phyloP scores from a whole-genome alignment of 75 land plant species.

The Pinus albicaulis region DNA sequence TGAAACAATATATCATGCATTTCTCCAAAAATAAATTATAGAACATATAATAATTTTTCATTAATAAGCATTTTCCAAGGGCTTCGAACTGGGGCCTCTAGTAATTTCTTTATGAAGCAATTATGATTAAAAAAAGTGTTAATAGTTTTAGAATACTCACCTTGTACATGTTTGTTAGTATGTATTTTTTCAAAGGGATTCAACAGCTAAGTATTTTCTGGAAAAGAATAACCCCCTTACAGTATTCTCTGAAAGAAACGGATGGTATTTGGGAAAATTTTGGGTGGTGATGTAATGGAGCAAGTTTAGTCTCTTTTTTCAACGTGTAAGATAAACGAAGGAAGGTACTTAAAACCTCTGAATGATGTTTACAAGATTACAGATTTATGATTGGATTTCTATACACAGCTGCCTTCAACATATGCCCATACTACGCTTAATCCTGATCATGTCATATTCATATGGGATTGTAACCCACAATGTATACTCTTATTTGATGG shows the following conservation, averaged over 20 bases:
- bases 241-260: background rate
- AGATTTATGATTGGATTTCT: too few relatives aligned
- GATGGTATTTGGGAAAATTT: too few relatives aligned
- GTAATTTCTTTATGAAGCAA: too few relatives aligned
- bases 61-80: too few relatives aligned
- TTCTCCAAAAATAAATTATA: background rate
- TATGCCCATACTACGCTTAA: background rate
- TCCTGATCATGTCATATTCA: background rate
- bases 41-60: too few relatives aligned
- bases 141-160: background rate
- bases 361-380: too few relatives aligned
- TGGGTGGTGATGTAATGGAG: background rate
- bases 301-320: background rate
- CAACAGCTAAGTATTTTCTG: background rate
- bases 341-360: background rate
- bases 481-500: background rate
- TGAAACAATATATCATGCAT: background rate
- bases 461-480: background rate
- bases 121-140: too few relatives aligned
- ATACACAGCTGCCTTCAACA: background rate
- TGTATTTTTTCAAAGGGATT: background rate
- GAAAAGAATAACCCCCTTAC: background rate
- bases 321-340: background rate
- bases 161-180: background rate
- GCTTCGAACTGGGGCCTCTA: too few relatives aligned